phyloP scores from a whole-genome alignment of 2,329 filamentous ascomycete genomes.

The Incumbomyces lentus region DNA sequence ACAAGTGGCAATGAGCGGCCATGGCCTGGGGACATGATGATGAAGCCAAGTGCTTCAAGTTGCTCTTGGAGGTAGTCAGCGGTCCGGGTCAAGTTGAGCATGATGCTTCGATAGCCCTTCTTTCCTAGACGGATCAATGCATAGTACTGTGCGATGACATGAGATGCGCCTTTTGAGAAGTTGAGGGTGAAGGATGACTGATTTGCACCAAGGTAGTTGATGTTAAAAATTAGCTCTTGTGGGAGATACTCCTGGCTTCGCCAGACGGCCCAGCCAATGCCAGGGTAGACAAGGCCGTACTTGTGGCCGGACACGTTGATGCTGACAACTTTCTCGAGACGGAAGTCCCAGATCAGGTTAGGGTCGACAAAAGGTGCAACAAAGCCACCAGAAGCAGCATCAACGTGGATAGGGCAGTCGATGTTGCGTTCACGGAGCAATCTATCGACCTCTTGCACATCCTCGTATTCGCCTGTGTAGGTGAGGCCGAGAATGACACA shows the following conservation, averaged over 20 bases:
- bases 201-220: constrained; percentile 95
- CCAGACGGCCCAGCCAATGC: constrained; percentile 92
- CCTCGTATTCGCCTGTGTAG: constrained; percentile 93
- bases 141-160: constrained; percentile 96
- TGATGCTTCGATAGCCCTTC: constrained; percentile 82
- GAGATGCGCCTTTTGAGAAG: constrained; percentile 89
- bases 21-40: constrained; percentile 73
- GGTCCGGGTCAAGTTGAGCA: constrained; percentile 83
- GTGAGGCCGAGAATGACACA: constrained; percentile 85
- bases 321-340: constrained; percentile 74
- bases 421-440: constrained; percentile 63
- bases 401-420: constrained; percentile 82
- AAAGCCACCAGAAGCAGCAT: constrained; percentile 85
- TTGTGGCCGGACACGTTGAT: constrained; percentile 96
- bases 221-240: constrained; percentile 93
- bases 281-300: constrained; percentile 68
- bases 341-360: constrained; percentile 81
- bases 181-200: constrained; percentile 95
- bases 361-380: constrained; percentile 86
- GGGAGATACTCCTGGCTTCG: constrained; percentile 72
- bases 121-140: constrained; percentile 91
- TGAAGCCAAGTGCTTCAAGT: constrained; percentile 65
- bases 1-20: constrained; percentile 80
- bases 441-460: constrained; percentile 85
- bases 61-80: constrained; percentile 74